Evolutionary conservation across 352 stramenopile genomes (phyloP).

Genomic region (Phytophthora cryptogea): DNA sequence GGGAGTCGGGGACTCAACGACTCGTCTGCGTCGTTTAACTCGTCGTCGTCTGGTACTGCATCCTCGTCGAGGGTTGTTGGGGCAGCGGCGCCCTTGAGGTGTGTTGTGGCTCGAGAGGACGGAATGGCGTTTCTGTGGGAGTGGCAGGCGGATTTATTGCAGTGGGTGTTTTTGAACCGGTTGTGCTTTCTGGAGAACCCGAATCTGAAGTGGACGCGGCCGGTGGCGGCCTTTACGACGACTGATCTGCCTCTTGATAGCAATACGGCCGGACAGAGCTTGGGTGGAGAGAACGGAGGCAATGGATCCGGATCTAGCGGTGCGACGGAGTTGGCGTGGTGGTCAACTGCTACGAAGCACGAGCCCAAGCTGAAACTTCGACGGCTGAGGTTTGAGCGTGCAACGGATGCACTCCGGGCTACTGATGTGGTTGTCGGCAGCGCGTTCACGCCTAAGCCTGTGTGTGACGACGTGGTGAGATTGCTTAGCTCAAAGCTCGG

Average conservation of each 20-base stretch:
- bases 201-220: constrained; percentile 82
- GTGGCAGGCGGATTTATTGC: constrained; percentile 75
- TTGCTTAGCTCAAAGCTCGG: constrained; percentile 65
- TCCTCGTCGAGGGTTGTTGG: constrained; percentile 13
- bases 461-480: constrained; percentile 36
- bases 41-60: constrained; percentile 11
- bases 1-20: constrained; percentile 17
- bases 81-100: constrained; percentile 50
- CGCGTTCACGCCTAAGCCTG: constrained; percentile 42
- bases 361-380: constrained; percentile 71
- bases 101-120: constrained; percentile 76
- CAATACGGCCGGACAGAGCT: neutral
- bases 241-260: constrained; percentile 39
- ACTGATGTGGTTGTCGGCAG: constrained; percentile 79
- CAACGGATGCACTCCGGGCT: constrained; percentile 65
- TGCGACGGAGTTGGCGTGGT: constrained; percentile 73
- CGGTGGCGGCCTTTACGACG: constrained; percentile 65
- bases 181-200: constrained; percentile 84
- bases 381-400: constrained; percentile 71
- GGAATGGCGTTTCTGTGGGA: constrained; percentile 86
- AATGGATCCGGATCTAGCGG: constrained; percentile 28
- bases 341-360: constrained; percentile 65
- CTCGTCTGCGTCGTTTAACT: constrained; percentile 12
- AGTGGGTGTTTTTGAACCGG: constrained; percentile 84
- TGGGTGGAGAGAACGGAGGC: neutral